Conservation (phyloP, 2,329 filamentous ascomycete species). For the Shiraia sp. region DNA sequence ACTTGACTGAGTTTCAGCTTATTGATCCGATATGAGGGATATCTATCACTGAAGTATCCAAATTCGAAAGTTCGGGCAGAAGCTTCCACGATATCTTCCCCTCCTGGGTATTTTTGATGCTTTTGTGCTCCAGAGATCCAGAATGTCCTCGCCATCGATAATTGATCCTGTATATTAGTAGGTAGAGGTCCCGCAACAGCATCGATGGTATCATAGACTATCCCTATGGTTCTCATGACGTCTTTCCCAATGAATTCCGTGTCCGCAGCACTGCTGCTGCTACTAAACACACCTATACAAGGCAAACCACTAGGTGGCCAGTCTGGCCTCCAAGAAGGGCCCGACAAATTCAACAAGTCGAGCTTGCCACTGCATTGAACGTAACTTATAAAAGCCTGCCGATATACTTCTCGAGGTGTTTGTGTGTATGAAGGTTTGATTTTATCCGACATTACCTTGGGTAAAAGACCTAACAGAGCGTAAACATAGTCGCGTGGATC, state of each 20-base stretch:
- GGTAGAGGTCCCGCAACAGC: too few species aligned
- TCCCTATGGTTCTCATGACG: too few species aligned
- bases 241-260: background rate
- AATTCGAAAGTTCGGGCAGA: too few species aligned
- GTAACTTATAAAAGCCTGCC: background rate
- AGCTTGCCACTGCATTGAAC: slow-evolving; percentile 1
- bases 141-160: too few species aligned
- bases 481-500: slow-evolving; percentile 2
- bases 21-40: too few species aligned
- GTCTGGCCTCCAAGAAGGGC: slow-evolving; percentile 4
- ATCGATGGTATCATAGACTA: too few species aligned
- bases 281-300: background rate
- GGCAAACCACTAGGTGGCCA: background rate
- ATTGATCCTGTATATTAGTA: too few species aligned
- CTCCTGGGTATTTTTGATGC: too few species aligned
- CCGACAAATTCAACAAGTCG: background rate
- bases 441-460: background rate
- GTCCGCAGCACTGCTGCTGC: background rate
- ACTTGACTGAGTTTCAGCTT: too few species aligned
- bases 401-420: background rate
- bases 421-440: background rate
- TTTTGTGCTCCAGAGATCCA: too few species aligned
- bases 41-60: too few species aligned
- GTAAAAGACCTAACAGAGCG: background rate
- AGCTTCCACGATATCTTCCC: too few species aligned